Evolutionary conservation across 1,284 basidiomycete species (phyloP), one percentile per base, ranked within the genome.

Genomic region (Meripilus lineatus): DNA sequence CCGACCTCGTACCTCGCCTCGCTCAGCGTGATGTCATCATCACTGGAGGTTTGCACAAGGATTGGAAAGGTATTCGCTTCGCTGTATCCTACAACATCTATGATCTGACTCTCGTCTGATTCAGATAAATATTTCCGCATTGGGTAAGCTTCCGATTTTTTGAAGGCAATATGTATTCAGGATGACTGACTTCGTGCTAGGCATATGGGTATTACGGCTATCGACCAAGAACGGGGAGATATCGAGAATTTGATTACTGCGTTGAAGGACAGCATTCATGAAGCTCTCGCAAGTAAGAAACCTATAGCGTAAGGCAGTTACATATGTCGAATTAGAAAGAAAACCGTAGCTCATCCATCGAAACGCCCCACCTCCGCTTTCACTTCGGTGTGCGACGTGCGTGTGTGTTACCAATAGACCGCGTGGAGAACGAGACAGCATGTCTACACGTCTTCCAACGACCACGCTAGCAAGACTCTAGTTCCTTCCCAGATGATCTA

Each of bases 141-240:
- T 42, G 86, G 87, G 79, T 77, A 55, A 36, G 75, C 67, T 34
- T 13, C 24, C 44, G 23, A 23, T 35, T 26, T 32, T 30, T 30
- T 40, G 32, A 4, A 41, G 37, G 22, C 56, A 57, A 53, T 48
- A 59, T 54, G 28, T 30, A 8, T 30, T n/a, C n/a, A 8, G 10
- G 10, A 30, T 30, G 28, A 30, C 28, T 52, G 56, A 64, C 45
- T 57, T 25, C 40, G 22, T 22, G 25, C 30, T 52, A 82, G 91
- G 20, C 93, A 96, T 66, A 95, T 97, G 93, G 94, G 94, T 44
- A 65, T 88, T 46, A 86, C 87, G 7, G 93, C 80, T 21, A 80
- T 87, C 21, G 77, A 93, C 54, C 50, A 70, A 24, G 54, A 71
- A 44, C 74, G 90, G 40, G 81, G 78, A 2, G 92, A 97, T 64